Base-by-base conservation (phyloP, 306 rosid genomes). In the Cyamopsis tetragonoloba region DNA sequence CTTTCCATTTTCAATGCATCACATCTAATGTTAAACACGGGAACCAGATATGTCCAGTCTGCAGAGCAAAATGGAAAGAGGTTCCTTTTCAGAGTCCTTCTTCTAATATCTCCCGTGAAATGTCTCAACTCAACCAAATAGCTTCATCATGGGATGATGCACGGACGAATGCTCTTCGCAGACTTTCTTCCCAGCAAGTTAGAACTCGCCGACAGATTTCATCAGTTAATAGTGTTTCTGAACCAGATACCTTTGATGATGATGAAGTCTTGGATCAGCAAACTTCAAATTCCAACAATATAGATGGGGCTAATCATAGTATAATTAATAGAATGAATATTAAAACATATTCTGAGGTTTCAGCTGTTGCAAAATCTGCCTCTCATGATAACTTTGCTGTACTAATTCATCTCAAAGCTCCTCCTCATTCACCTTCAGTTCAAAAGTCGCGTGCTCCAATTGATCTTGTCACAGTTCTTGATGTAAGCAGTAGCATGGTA, bases 21-120 rank as follows among this genome's bases (percentile, higher is more conserved):
- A 77, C 99, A 64, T 88, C 96, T 1, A 95, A 88, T 76, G 97
- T 95, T 31, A 95, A 83, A 73, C 86, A 95, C 3, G 99, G 99
- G 70, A 90, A 88, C 74, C 87, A 77, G 68, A 67, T 86, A 55
- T 93, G 99, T 71, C 99, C 97, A 5, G 83, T 93, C 20, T 93
- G 99, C 87, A 77, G 97, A 65, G 91, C 96, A 20, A 84, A 88
- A 56, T 93, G 99, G 99, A 93, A 88, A 80, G 97, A 93, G 77
- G 82, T 93, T 34, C 99, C 99, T 61, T 85, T 86, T 60, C 95
- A 80, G 75, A 86, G 50, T 56, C 71, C 82, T 22, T 26, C 78
- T 64, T 81, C 96, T 27, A 83, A 73, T 74, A 70, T 72, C 37
- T 50, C 91, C 27, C 66, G 24, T 35, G 85, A 80, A 28, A 67